Evolutionary conservation across 305 asterid species (phyloP).

Genomic region (Fraxinus baroniana): DNA sequence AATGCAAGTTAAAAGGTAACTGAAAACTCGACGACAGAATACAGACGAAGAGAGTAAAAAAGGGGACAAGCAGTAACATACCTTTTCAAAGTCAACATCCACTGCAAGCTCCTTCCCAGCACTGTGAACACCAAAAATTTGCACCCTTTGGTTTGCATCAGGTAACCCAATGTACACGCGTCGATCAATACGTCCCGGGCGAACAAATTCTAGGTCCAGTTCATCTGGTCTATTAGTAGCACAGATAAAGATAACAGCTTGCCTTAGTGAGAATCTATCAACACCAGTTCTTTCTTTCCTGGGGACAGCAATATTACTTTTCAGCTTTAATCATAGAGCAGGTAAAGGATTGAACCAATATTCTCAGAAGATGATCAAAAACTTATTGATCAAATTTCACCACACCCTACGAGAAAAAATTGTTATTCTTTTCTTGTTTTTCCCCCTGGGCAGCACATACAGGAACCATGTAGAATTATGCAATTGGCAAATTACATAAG

Average conservation of each 20-base stretch:
- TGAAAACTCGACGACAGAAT: constrained; percentile 18
- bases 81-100: constrained; percentile 90
- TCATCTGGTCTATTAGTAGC: constrained; percentile 99
- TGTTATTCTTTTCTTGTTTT: not conserved
- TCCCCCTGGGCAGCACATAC: constrained; percentile 1
- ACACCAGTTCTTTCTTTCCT: constrained; percentile 87
- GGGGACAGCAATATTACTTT: constrained; percentile 29
- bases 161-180: constrained; percentile 94
- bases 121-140: constrained; percentile 96
- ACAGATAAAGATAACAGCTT: constrained; percentile 91
- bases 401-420: not conserved
- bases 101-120: constrained; percentile 80
- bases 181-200: constrained; percentile 93
- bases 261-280: constrained; percentile 87
- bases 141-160: constrained; percentile 93
- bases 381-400: constrained; percentile 6
- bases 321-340: constrained; percentile 13
- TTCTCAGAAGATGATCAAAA: not conserved
- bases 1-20: constrained; percentile 7
- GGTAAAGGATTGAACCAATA: constrained; percentile 5
- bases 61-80: constrained; percentile 26
- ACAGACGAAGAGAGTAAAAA: constrained; percentile 15
- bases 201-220: constrained; percentile 81
- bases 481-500: not conserved
- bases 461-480: not conserved